Conservation (phyloP, 2,329 filamentous ascomycete genomes). For the Tolypocladium inflatum region DNA sequence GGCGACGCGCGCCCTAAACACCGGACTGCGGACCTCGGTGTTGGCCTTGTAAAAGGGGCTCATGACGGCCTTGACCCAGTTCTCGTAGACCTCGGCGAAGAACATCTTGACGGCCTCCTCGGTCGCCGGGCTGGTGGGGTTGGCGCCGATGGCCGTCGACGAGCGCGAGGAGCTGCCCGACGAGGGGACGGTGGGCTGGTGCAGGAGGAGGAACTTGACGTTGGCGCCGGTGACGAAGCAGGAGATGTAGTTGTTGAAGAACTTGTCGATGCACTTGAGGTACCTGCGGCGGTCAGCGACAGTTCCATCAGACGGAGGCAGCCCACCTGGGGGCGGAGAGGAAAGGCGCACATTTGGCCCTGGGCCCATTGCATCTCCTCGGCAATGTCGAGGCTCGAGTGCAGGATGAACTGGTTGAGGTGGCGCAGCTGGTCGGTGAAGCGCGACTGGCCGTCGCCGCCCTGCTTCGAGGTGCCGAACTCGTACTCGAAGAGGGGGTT, state of each 20-base stretch:
- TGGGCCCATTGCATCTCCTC: constrained; percentile 94
- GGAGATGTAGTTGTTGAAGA: constrained; percentile 91
- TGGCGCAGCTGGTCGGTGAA: constrained; percentile 84
- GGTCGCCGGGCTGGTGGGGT: constrained; percentile 80
- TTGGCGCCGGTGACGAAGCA: constrained; percentile 91
- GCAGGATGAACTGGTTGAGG: constrained; percentile 95
- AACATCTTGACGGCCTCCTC: constrained; percentile 95
- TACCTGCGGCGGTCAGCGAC: constrained; percentile 49
- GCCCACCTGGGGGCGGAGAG: background rate
- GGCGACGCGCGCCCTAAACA: constrained; percentile 74
- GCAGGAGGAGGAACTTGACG: constrained; percentile 87
- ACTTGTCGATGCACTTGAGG: constrained; percentile 92
- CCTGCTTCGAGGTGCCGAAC: constrained; percentile 92
- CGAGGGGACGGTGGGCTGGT: constrained; percentile 55
- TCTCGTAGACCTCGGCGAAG: constrained; percentile 92
- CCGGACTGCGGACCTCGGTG: constrained; percentile 73
- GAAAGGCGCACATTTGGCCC: constrained; percentile 59
- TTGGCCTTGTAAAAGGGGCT: constrained; percentile 88
- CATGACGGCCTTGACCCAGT: constrained; percentile 95
- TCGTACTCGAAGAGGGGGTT: constrained; percentile 95
- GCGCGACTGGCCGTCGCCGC: constrained; percentile 83
- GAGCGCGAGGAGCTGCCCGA: constrained; percentile 38
- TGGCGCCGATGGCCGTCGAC: constrained; percentile 66
- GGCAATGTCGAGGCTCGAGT: constrained; percentile 87
- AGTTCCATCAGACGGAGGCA: background rate